Evolutionary conservation across 2,329 filamentous ascomycete species (phyloP).

Genomic region (Lizonia empirigonia): DNA sequence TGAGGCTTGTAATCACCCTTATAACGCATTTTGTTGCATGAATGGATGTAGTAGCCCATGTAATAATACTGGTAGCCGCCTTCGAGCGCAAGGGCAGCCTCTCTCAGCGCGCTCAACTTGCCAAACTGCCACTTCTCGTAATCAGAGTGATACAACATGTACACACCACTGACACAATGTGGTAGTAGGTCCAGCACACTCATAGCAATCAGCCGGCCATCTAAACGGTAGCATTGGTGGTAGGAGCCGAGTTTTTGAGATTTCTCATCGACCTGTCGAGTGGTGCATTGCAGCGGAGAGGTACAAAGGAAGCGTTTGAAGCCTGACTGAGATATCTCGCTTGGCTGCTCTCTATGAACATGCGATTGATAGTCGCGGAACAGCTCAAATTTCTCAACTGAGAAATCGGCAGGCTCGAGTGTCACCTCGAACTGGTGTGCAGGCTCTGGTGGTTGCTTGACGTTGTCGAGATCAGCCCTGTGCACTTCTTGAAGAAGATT

Average conservation of each 20-base stretch:
- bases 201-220: conserved; percentile 76
- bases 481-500: conserved; percentile 70
- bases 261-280: conserved; percentile 55
- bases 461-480: conserved; percentile 64
- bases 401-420: conserved; percentile 72
- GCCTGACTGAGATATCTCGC: conserved; percentile 63
- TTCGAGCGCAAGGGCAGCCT: conserved; percentile 73
- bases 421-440: conserved; percentile 72
- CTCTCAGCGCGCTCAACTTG: conserved; percentile 75
- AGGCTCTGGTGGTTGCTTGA: conserved; percentile 66
- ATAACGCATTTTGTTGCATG: conserved; percentile 81
- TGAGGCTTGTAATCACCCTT: conserved; percentile 81
- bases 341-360: conserved; percentile 70
- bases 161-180: conserved; percentile 78
- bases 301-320: conserved; percentile 77
- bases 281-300: conserved; percentile 65
- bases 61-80: conserved; percentile 78
- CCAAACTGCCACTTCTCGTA: conserved; percentile 73
- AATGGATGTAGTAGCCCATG: conserved; percentile 83
- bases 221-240: conserved; percentile 81
- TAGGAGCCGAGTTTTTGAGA: conserved; percentile 70
- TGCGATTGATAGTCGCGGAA: conserved; percentile 76
- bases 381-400: conserved; percentile 74
- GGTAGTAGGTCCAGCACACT: conserved; percentile 79
- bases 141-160: conserved; percentile 80